Evolutionary conservation across 1,139 yeast species (phyloP), one percentile per base, ranked within the genome.

Genomic region (Suhomyces terraborum): DNA sequence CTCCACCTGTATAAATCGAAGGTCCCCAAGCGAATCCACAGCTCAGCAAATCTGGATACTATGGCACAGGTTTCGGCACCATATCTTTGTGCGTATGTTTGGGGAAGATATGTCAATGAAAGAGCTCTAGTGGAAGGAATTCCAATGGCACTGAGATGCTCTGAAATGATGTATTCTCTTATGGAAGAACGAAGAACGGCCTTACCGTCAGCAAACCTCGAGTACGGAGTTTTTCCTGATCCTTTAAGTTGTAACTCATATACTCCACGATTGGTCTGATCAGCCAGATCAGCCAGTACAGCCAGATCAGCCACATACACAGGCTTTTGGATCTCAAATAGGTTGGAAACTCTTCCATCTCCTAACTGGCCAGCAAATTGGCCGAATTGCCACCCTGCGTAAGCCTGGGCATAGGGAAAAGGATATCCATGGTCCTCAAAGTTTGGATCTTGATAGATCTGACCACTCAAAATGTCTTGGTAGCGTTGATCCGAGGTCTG

Each of bases 341-440:
- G 66, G 55, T 85, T 88, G 7, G 82, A 75, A 2, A 89, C 97
- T 47, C 98, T 69, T 0, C 98, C 98, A 59, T 93, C 98, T 4
- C 98, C 98, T 49, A 93, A 67, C 61, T 93, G 98, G 1, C 98
- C 98, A 0, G 98, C 97, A 80, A 93, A 93, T 51, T 78, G 81
- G 3, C 98, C 98, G 68, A 93, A 93, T 58, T 93, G 98, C 75
- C 86, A 88, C 1, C 98, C 98, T 1, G 98, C 96, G 61, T 93
- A 93, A 0, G 94, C 88, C 60, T 85, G 91, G 6, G 96, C 80
- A 64, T 86, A 91, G 0, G 98, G 98, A 53, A 80, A 79, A 0
- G 86, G 77, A n/a, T 65, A 67, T 1, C 58, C 61, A 25, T 68
- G 64, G 9, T 63, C 62, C 24, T 61, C 53, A 22, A 77, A 62